Evolutionary conservation across 768 basidiomycete genomes (phyloP), one percentile per base, ranked within the genome.

Genomic region (Artomyces pyxidatus): DNA sequence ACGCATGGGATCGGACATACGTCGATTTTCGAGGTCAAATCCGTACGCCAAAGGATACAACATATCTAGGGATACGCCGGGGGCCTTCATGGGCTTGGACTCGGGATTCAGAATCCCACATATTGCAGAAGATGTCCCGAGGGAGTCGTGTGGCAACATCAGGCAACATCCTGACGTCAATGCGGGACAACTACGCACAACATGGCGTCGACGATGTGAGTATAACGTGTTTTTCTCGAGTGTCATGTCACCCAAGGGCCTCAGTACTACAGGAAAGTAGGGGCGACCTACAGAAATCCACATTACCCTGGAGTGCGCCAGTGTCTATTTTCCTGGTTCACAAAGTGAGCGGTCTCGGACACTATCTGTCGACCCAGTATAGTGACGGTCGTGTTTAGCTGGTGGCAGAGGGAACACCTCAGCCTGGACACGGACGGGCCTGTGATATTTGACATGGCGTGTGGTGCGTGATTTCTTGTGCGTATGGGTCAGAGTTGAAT

Each of bases 261-360:
- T 12, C 35, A 83, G 81, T 83, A 81, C 58, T 81, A 83, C 59
- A 71, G 65, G 39, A 77, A 77, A 67, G 81, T 85, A 1, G 77
- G 77, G n/a, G 63, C 77, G 17, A 78, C 75, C 9, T 85, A 88
- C 63, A 76, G 83, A 11, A 86, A 86, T 58, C 83, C 84, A 0
- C 84, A 85, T 64, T 84, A 78, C 53, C 81, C 79, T 2, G 83
- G 81, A 6, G 71, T 85, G 46, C 72, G 77, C 49, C 73, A 72
- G 25, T 75, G 74, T 59, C 63, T 80, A 19, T 73, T 73, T 53
- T 59, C 70, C 23, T 78, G 76, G 77, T 61, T 81, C 17, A 75
- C 73, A 60, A 71, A 66, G 78, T 74, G 48, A 49, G 62, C 53
- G n/a, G n/a, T n/a, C n/a, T n/a, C n/a, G n/a, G n/a, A n/a, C n/a